Base-by-base conservation (phyloP, 495 filamentous ascomycete species). In the Chlorociboria aeruginascens region DNA sequence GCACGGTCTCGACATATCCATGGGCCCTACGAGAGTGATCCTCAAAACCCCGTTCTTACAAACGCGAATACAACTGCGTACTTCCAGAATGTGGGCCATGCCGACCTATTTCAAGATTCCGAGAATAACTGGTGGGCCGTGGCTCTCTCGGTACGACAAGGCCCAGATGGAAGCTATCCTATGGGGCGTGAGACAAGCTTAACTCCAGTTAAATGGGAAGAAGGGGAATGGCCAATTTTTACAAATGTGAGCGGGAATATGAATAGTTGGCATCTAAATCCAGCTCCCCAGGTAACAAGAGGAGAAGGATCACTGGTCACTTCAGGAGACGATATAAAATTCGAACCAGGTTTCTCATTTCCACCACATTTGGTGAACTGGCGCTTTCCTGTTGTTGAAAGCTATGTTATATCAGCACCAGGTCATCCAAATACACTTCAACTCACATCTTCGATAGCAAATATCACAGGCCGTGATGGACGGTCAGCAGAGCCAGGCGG, bases 121-220 rank as follows among this genome's bases (percentile, higher is more conserved):
- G 11, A 52, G 4, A 72, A 69, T 0, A 64, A 70, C 33, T 80
- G 77, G 77, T 79, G 74, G 75, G 71, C 60, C 0, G 60, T 68
- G 29, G 63, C 63, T 6, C 61, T 82, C 3, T 64, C 71, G 3
- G 73, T 69, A 1, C 66, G 78, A 35, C 68, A 67, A 12, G 68
- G 67, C 0, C 62, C 67, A 0, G 61, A 61, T 17, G 38, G 66
- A n/a, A 66, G 70, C 37, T 78, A 71, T 51, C 73, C 75, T 20
- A 78, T 82, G 76, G 77, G 74, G 17, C 59, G 78, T 0, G 79
- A 82, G 59, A 76, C 74, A 0, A 61, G 78, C 17, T 61, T 83
- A 43, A 66, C 68, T 3, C 65, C 73, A 0, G 74, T 74, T 0
- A 62, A 57, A 29, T 83, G 77, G 78, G 46, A 61, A 1, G 46